A percentile compares a stretch with the other conserved stretches of the same genome.
Evolutionary conservation across 176 grass and related monocot species (phyloP).

Genomic region (Avena eriantha): DNA sequence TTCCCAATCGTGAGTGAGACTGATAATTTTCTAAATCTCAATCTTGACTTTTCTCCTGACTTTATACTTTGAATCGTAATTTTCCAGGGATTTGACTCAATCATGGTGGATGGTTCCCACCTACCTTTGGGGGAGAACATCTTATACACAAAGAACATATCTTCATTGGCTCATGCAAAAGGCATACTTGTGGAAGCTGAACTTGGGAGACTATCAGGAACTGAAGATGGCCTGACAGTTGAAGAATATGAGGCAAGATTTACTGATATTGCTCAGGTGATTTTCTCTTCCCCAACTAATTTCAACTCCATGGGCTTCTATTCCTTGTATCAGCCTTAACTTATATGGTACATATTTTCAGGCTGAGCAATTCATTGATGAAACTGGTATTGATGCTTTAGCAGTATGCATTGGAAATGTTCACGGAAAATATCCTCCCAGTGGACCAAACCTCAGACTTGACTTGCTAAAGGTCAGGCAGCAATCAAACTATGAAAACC

Average conservation of each 20-base stretch:
- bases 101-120: slow-evolving; percentile 95
- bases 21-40: slow-evolving; percentile 21
- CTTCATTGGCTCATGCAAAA: slow-evolving; percentile 67
- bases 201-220: slow-evolving; percentile 86
- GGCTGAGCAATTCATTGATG: slow-evolving; percentile 85
- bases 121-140: slow-evolving; percentile 74
- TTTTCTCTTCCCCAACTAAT: slow-evolving; percentile 43
- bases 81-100: slow-evolving; percentile 91
- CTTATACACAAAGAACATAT: slow-evolving; percentile 68
- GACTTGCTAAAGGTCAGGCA: slow-evolving; percentile 86
- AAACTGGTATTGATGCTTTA: slow-evolving; percentile 80
- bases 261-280: slow-evolving; percentile 80
- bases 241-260: slow-evolving; percentile 87
- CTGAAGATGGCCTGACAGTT: slow-evolving; percentile 90
- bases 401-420: slow-evolving; percentile 98
- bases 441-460: slow-evolving; percentile 76
- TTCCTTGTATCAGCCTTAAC: slow-evolving; percentile 28
- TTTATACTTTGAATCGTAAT: slow-evolving; percentile 8
- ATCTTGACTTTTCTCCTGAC: slow-evolving; percentile 44
- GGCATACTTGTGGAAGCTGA: slow-evolving; percentile 93
- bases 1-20: slow-evolving; percentile 27
- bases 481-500: slow-evolving; percentile 6
- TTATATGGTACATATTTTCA: slow-evolving; percentile 52
- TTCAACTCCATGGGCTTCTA: slow-evolving; percentile 25
- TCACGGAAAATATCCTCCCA: slow-evolving; percentile 86